phyloP scores from a whole-genome alignment of 768 basidiomycete species.

The Trametes villosa region DNA sequence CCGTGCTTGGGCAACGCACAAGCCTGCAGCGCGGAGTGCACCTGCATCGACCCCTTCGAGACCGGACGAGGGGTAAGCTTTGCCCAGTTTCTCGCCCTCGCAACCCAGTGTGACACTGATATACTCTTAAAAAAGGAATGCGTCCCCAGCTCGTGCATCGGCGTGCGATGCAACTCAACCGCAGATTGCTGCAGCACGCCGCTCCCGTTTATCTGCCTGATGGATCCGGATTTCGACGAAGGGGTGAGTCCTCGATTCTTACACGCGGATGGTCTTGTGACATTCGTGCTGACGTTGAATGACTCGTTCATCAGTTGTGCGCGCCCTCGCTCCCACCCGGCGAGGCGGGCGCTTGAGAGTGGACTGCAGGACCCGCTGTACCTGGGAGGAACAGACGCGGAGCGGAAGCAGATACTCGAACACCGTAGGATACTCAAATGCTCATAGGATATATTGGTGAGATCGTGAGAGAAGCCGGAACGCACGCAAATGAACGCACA shows the following conservation, averaged over 20 bases:
- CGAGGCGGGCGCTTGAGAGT: background rate
- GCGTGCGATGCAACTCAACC: background rate
- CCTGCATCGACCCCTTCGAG: constrained; percentile 5
- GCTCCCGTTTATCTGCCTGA: constrained; percentile 5
- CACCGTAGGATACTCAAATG: no score
- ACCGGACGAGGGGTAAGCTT: background rate
- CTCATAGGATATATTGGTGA: no score
- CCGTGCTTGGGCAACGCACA: background rate
- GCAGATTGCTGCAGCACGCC: constrained; percentile 8
- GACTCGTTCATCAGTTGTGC: background rate
- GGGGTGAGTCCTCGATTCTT: background rate
- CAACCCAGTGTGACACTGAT: background rate
- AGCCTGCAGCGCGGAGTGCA: constrained; percentile 2
- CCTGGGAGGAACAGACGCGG: no score
- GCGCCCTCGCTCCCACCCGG: constrained; percentile 5
- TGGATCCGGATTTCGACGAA: background rate
- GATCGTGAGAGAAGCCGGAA: no score
- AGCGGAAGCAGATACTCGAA: no score
- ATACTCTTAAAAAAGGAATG: constrained; percentile 1
- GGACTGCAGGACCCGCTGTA: no score
- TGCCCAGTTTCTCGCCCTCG: background rate
- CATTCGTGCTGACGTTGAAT: background rate
- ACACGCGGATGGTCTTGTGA: background rate
- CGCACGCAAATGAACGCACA: no score
- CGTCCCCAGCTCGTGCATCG: constrained; percentile 4